Evolutionary conservation across 1,139 yeast species (phyloP), one percentile per base, ranked within the genome.

Genomic region (Taiozyma sp.): DNA sequence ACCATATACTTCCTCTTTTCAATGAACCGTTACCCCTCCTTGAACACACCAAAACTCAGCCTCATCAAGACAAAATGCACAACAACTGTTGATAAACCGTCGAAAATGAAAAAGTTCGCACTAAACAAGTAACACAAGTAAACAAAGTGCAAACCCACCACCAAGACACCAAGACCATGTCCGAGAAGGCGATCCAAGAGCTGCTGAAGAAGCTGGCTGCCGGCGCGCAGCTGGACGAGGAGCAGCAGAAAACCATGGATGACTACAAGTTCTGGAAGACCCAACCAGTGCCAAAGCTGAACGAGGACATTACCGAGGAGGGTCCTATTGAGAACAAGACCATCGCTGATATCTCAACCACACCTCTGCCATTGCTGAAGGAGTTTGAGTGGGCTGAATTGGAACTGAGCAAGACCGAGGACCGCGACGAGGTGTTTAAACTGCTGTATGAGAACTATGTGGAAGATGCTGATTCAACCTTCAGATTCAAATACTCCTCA

Each of bases 181-280:
- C 41, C 41, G 24, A 38, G 49, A 64, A 67, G 48, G 51, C 63
- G 29, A 61, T 78, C 52, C 72, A 72, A 51, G 74, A 74, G 48
- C 66, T 79, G 50, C 63, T 78, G 54, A 72, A 75, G 63, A 65
- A 66, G 51, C 63, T 72, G 14, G 70, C 70, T 55, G 57, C 62
- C 59, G 87, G 87, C 16, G 81, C 76, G 50, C 75, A 75, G 55
- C 72, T 83, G 53, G 74, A 74, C 27, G 82, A 77, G 42, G 73
- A 78, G 41, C 84, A 84, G 66, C 74, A 77, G 58, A 87, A 86
- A 64, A 81, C 84, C 38, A 90, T 92, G 91, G 83, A 88, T 50
- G 96, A 91, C 64, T 90, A 92, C 74, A 90, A 89, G 71, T 93
- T 93, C 70, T 93, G 99, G 99, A 88, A 87, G 65, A 95, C 99